Conservation (phyloP, 768 basidiomycete species). For the Agrocybe praecox region DNA sequence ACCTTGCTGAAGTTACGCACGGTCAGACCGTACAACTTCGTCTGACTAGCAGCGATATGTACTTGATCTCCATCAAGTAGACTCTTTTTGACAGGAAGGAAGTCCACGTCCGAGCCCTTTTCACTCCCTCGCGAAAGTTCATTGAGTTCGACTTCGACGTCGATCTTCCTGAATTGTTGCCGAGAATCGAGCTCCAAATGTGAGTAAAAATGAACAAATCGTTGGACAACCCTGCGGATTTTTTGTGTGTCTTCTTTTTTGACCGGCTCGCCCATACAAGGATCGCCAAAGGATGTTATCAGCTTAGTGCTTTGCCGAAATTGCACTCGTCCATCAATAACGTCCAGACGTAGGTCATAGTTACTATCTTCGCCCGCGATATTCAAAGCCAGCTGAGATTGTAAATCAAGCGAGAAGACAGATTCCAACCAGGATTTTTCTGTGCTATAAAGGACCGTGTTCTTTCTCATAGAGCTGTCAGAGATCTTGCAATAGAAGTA, state of each 20-base stretch:
- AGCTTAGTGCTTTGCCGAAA: constrained; percentile 25
- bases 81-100: neutral
- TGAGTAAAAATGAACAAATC: constrained; percentile 26
- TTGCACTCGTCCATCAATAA: constrained; percentile 17
- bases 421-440: neutral
- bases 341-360: constrained; percentile 21
- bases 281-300: constrained; percentile 20
- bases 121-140: neutral
- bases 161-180: neutral
- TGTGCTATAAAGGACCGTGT: neutral
- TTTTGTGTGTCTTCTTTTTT: constrained; percentile 4
- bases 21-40: neutral
- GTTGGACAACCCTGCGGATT: constrained; percentile 20
- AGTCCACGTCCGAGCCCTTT: neutral
- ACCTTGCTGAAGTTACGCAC: neutral
- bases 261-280: constrained; percentile 20
- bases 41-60: neutral
- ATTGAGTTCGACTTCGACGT: neutral
- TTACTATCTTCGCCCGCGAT: constrained; percentile 17
- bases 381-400: constrained; percentile 6
- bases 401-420: neutral
- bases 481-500: neutral
- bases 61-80: neutral
- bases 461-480: neutral
- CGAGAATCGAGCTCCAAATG: constrained; percentile 26